These are phyloP conservation scores for Neurospora sp. DNA, from an alignment of 495 filamentous ascomycete genomes.

Conservation along the genomic window DNA sequence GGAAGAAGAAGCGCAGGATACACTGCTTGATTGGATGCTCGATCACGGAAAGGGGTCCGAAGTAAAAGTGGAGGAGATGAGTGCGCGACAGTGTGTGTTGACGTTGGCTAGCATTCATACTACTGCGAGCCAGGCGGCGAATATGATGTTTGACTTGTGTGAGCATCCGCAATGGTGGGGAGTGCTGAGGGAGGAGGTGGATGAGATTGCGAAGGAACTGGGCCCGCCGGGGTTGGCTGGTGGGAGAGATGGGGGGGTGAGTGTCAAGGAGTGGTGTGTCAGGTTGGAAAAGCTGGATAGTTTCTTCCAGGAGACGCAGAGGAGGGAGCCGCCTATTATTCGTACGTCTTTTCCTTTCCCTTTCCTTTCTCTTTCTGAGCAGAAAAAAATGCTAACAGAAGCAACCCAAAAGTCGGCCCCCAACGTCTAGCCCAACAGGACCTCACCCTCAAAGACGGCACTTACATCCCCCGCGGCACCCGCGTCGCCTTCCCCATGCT, in stretches of 20 bases:
- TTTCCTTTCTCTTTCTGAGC: neutral
- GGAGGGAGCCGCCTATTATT: neutral
- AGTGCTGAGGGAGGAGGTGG: neutral
- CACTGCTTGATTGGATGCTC: neutral
- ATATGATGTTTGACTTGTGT: neutral
- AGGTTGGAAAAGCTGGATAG: neutral
- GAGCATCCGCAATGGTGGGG: neutral
- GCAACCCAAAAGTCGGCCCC: neutral
- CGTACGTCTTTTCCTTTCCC: neutral
- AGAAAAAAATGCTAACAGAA: neutral
- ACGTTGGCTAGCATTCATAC: neutral
- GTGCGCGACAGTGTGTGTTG: neutral
- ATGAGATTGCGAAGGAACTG: neutral
- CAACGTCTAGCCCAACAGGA: neutral
- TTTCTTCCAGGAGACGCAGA: neutral
- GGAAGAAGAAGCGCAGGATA: neutral
- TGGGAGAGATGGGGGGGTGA: neutral
- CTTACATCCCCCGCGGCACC: neutral
- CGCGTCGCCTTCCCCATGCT: neutral
- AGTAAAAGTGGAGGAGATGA: neutral
- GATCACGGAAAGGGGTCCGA: neutral
- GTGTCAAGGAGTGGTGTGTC: neutral
- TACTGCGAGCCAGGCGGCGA: neutral
- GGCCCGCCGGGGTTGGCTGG: neutral
- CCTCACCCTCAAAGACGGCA: neutral